Evolutionary conservation across 805 yeast species (phyloP).

Genomic region (Diddensiella transvaalensis): DNA sequence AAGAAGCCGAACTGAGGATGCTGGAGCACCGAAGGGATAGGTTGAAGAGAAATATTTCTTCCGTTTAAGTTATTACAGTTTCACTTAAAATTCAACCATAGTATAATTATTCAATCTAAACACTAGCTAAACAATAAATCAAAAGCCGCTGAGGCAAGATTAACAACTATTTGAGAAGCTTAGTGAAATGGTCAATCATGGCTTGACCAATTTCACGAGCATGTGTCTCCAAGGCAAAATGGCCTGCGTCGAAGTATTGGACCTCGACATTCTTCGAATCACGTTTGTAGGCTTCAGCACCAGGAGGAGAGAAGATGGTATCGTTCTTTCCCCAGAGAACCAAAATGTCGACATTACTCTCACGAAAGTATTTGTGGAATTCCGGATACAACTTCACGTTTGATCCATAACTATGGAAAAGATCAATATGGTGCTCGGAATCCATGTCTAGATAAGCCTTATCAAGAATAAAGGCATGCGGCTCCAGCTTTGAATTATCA

Average conservation of each 20-base stretch:
- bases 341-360: constrained; percentile 35
- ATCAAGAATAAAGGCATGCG: constrained; percentile 35
- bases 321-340: constrained; percentile 44
- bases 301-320: constrained; percentile 34
- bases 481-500: constrained; percentile 30
- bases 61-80: no score
- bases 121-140: no score
- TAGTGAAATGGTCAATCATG: constrained; percentile 25
- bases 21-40: no score
- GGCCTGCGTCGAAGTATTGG: constrained; percentile 37
- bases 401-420: constrained; percentile 37
- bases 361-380: constrained; percentile 37
- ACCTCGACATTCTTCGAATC: constrained; percentile 33
- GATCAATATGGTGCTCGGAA: constrained; percentile 33
- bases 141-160: no score
- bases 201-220: constrained; percentile 32
- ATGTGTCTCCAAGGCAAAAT: constrained; percentile 38
- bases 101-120: no score
- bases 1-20: no score
- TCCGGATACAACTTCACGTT: constrained; percentile 38
- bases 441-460: constrained; percentile 30
- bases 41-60: no score
- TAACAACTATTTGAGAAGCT: no score
- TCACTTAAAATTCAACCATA: no score
- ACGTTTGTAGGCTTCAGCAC: constrained; percentile 39